Conservation (phyloP, 805 yeast species). For the Cyberlindnera euphorbiae region DNA sequence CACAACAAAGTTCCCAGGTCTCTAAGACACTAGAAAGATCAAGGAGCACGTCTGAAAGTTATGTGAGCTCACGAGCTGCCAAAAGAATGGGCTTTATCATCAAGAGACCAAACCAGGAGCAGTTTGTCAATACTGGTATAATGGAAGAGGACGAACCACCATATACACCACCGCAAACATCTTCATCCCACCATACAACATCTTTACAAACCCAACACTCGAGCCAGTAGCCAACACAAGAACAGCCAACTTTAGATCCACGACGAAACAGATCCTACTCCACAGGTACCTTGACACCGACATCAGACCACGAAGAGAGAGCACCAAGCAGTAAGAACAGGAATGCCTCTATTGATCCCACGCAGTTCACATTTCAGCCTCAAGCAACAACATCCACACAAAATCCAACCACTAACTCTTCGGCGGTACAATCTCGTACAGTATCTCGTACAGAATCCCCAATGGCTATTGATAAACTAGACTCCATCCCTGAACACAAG, state of each 20-base stretch:
- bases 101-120: constrained; percentile 33
- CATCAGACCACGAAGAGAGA: constrained; percentile 5
- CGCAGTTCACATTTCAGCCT: too few species aligned
- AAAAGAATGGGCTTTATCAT: constrained; percentile 74
- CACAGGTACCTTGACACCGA: constrained; percentile 8
- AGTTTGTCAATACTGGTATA: constrained; percentile 18
- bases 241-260: constrained; percentile 8
- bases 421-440: constrained; percentile 2
- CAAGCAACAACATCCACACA: too few species aligned
- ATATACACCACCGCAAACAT: constrained; percentile 1
- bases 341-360: too few species aligned
- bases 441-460: constrained; percentile 12
- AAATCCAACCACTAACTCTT: neutral
- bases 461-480: constrained; percentile 9
- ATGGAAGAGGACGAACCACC: constrained; percentile 23
- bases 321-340: too few species aligned
- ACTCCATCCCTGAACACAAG: constrained; percentile 36
- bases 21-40: constrained; percentile 22
- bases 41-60: constrained; percentile 37
- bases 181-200: too few species aligned
- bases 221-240: neutral
- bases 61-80: constrained; percentile 58
- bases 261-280: constrained; percentile 23
- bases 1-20: constrained; percentile 3
- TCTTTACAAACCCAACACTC: too few species aligned